Evolutionary conservation across 805 yeast species (phyloP).

Genomic region (Myxozyma vanderwaltii): DNA sequence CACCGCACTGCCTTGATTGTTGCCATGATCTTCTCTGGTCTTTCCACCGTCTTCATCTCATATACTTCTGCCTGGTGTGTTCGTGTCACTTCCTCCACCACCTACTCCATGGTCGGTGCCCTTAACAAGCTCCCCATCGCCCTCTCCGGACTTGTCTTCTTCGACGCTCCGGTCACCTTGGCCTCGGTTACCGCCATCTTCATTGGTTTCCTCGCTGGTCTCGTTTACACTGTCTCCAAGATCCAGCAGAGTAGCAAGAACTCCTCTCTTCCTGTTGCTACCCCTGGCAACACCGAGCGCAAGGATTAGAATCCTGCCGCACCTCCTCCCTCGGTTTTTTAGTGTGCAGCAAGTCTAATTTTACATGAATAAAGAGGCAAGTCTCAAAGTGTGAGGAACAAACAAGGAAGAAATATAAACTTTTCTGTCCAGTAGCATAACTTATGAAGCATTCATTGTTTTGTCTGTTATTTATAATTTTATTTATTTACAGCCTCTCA

Average conservation of each 20-base stretch:
- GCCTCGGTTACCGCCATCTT: conserved; percentile 87
- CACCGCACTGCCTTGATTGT: conserved; percentile 67
- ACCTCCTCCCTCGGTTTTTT: no score
- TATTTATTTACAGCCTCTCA: no score
- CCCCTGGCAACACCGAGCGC: conserved; percentile 17
- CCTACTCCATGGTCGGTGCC: conserved; percentile 99
- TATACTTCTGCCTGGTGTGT: conserved; percentile 99
- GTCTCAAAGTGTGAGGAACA: no score
- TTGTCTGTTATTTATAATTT: no score
- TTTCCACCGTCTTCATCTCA: conserved; percentile 93
- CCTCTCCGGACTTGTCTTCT: conserved; percentile 88
- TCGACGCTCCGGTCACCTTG: conserved; percentile 93
- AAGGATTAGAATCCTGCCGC: conserved; percentile 21
- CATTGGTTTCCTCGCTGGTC: conserved; percentile 92
- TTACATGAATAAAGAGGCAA: no score
- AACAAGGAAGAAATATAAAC: neutral
- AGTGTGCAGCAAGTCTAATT: no score
- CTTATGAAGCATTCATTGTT: no score
- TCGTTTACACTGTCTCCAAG: conserved; percentile 94
- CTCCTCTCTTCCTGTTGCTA: conserved; percentile 26
- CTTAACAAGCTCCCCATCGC: conserved; percentile 98
- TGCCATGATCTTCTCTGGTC: conserved; percentile 90
- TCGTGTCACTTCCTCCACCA: conserved; percentile 96
- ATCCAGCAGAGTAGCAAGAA: conserved; percentile 68
- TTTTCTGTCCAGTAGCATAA: neutral